phyloP scores from a whole-genome alignment of 495 filamentous ascomycete species.

The Trichoderma asperelloides region DNA sequence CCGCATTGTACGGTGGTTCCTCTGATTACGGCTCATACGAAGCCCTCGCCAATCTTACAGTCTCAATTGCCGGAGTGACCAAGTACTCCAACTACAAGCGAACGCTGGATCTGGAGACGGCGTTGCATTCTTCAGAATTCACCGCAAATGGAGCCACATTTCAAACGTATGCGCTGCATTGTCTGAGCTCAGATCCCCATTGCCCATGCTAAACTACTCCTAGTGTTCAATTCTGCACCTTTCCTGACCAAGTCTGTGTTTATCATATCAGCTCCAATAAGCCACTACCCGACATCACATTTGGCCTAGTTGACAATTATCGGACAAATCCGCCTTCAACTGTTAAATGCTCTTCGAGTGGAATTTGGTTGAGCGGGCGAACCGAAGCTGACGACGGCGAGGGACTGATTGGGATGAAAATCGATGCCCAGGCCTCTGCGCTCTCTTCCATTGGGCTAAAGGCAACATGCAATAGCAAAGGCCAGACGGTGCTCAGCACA shows the following conservation, averaged over 20 bases:
- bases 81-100: conserved; percentile 26
- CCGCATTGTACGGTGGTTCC: conserved; percentile 25
- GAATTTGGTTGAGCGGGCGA: not conserved
- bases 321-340: not conserved
- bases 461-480: not conserved
- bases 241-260: conserved; percentile 39
- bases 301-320: conserved; percentile 16
- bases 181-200: not conserved
- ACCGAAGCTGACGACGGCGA: not conserved
- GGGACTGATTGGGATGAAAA: not conserved
- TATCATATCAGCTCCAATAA: conserved; percentile 28
- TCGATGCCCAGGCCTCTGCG: not conserved
- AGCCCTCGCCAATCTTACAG: conserved; percentile 35
- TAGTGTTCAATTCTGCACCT: conserved; percentile 28
- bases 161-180: conserved; percentile 15
- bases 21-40: conserved; percentile 35
- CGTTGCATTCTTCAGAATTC: conserved; percentile 27
- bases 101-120: conserved; percentile 32
- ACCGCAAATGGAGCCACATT: conserved; percentile 16
- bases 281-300: conserved; percentile 24
- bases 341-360: not conserved
- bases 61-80: conserved; percentile 22
- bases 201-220: not conserved
- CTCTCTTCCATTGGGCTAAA: not conserved
- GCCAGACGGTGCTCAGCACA: not conserved